These are phyloP conservation scores for Malania oleifera DNA, from an alignment of 164 flowering plant genomes.

Conservation along the genomic window DNA sequence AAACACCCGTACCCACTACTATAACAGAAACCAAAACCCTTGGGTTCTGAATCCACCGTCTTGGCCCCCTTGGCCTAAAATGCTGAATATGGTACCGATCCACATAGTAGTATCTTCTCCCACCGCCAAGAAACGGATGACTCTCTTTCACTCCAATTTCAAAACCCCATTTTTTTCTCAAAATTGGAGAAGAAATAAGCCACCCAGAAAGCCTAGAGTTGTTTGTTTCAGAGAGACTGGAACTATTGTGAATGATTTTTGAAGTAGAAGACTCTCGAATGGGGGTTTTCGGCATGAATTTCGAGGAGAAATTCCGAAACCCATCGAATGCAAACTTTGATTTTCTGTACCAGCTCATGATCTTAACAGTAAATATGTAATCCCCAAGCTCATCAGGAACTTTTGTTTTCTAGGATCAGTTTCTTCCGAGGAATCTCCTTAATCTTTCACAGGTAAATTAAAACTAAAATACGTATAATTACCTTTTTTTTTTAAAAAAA, in stretches of 20 bases:
- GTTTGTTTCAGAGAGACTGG: slow-evolving; percentile 9
- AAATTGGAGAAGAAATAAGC: slow-evolving; percentile 16
- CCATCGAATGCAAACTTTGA: slow-evolving; percentile 27
- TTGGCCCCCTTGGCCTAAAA: slow-evolving; percentile 60
- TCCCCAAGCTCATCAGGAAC: too few species aligned
- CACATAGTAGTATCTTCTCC: slow-evolving; percentile 51
- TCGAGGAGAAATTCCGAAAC: slow-evolving; percentile 26
- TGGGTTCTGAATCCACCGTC: slow-evolving; percentile 69
- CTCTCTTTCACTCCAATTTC: neutral
- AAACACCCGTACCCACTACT: slow-evolving; percentile 49
- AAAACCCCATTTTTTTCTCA: slow-evolving; percentile 17
- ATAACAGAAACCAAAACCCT: slow-evolving; percentile 44
- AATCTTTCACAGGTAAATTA: too few species aligned
- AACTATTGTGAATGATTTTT: slow-evolving; percentile 2
- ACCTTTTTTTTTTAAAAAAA: too few species aligned
- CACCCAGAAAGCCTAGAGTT: slow-evolving; percentile 23
- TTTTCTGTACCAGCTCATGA: slow-evolving; percentile 37
- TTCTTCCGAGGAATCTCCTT: too few species aligned
- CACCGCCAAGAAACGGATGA: slow-evolving; percentile 11
- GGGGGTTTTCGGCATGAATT: slow-evolving; percentile 11
- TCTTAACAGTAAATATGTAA: neutral
- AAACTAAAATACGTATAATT: too few species aligned
- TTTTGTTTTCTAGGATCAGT: too few species aligned
- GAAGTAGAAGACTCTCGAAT: slow-evolving; percentile 17
- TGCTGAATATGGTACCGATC: slow-evolving; percentile 59